These are phyloP conservation scores for Acorus calamus DNA, from an alignment of 106 monocot genomes.

Conservation along the genomic window DNA sequence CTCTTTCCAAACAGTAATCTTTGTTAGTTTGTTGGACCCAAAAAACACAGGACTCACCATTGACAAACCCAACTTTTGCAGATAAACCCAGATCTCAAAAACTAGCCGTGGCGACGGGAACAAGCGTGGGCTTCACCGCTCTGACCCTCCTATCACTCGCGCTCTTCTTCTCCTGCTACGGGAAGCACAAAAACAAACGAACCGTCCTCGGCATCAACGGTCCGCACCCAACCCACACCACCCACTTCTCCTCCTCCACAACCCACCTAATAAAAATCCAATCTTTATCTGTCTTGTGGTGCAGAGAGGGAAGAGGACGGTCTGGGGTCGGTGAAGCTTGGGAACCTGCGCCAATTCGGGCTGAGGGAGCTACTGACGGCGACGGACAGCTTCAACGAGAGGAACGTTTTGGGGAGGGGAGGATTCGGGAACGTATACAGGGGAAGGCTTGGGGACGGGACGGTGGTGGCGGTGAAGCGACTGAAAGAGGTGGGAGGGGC, in stretches of 20 bases:
- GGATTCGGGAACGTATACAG: conserved; percentile 92
- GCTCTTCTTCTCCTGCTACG: conserved; percentile 44
- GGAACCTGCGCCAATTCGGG: conserved; percentile 74
- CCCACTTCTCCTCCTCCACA: too few relatives aligned
- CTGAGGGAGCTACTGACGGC: conserved; percentile 59
- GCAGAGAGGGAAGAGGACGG: too few relatives aligned
- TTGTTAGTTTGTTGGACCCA: too few relatives aligned
- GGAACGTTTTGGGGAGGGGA: conserved; percentile 73
- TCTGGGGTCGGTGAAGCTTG: conserved; percentile 16
- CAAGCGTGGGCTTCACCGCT: conserved; percentile 38
- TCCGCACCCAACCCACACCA: background rate
- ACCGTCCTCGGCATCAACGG: conserved; percentile 50
- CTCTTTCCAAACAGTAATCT: too few relatives aligned
- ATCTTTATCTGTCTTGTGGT: too few relatives aligned
- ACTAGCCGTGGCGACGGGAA: conserved; percentile 58
- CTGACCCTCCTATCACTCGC: conserved; percentile 25
- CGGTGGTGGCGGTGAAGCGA: conserved; percentile 81
- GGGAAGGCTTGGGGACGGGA: conserved; percentile 59
- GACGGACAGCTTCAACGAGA: conserved; percentile 69
- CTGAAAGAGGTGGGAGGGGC: conserved; percentile 62
- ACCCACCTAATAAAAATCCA: too few relatives aligned
- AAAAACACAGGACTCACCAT: too few relatives aligned
- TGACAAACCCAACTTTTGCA: background rate
- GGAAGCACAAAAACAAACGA: conserved; percentile 25
- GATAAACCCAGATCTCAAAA: conserved; percentile 36